Conservation (phyloP, 2,329 filamentous ascomycete species). For the Colletotrichum costaricense region DNA sequence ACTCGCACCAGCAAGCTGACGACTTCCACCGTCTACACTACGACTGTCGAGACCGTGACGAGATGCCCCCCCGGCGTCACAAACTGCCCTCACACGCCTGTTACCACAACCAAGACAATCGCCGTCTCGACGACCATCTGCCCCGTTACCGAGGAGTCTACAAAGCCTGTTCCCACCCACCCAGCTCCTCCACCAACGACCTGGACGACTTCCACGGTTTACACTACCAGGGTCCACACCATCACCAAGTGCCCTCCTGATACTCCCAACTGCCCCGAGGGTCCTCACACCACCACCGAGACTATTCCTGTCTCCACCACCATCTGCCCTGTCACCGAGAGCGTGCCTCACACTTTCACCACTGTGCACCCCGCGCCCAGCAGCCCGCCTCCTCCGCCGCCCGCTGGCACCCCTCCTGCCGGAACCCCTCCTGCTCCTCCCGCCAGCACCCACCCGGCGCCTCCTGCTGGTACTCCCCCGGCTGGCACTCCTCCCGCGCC, state of each 20-base stretch:
- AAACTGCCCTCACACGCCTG: conserved; percentile 38
- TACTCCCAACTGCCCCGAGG: conserved; percentile 19
- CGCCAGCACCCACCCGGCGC: background rate
- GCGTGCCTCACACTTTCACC: conserved; percentile 17
- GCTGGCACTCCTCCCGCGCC: background rate
- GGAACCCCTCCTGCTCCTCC: background rate
- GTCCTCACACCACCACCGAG: conserved; percentile 50
- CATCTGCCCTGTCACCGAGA: conserved; percentile 44
- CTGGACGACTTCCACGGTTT: conserved; percentile 35
- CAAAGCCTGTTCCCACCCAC: background rate
- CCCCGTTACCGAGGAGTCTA: conserved; percentile 34
- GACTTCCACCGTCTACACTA: conserved; percentile 53
- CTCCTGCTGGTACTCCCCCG: background rate
- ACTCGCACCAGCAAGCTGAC: conserved; percentile 27
- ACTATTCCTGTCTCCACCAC: conserved; percentile 52
- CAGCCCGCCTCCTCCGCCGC: conserved; percentile 1
- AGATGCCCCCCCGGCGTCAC: conserved; percentile 29
- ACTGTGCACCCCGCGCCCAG: conserved; percentile 6
- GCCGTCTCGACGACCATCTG: conserved; percentile 54
- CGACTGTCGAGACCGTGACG: conserved; percentile 61
- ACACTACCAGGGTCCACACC: conserved; percentile 36
- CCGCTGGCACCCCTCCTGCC: background rate
- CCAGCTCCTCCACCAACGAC: background rate
- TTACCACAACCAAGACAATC: conserved; percentile 52
- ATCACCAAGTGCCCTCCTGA: conserved; percentile 31